These are phyloP conservation scores for Sugiyamaella americana DNA, from an alignment of 805 yeast species.

Conservation along the genomic window DNA sequence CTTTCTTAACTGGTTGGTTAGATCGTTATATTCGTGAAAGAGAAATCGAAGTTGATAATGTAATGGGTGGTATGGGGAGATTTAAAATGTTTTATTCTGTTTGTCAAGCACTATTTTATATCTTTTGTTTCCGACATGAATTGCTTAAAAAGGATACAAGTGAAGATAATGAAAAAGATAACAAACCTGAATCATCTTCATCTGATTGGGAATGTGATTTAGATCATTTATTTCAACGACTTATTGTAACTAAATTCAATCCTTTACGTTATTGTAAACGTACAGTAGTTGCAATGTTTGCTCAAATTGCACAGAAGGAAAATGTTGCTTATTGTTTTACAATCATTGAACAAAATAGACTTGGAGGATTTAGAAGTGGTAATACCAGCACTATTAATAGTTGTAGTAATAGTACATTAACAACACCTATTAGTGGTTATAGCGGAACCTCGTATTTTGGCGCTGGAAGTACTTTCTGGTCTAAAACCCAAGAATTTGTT, in stretches of 20 bases:
- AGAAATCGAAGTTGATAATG: conserved; percentile 68
- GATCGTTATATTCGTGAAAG: conserved; percentile 75
- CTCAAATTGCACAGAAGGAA: conserved; percentile 82
- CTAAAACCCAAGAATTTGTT: conserved; percentile 70
- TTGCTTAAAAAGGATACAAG: conserved; percentile 46
- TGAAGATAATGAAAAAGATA: conserved; percentile 14
- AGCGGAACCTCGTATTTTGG: conserved; percentile 35
- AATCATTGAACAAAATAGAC: conserved; percentile 82
- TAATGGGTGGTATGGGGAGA: conserved; percentile 75
- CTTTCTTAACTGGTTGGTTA: conserved; percentile 78
- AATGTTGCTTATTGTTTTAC: conserved; percentile 91
- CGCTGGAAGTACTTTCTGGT: conserved; percentile 28
- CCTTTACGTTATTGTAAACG: conserved; percentile 91
- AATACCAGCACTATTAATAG: conserved; percentile 3
- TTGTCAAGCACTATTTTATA: conserved; percentile 82
- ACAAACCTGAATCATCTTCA: conserved; percentile 19
- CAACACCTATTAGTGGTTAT: conserved; percentile 24
- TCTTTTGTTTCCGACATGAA: conserved; percentile 81
- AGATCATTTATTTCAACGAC: conserved; percentile 81
- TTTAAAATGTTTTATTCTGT: conserved; percentile 86
- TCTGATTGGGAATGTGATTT: conserved; percentile 67
- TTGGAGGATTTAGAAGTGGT: conserved; percentile 38
- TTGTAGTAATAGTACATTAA: conserved; percentile 1
- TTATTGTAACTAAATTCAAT: conserved; percentile 81
- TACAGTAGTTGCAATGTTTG: conserved; percentile 89